Evolutionary conservation across 768 basidiomycete genomes (phyloP).

Genomic region (Leccinellum albellum): DNA sequence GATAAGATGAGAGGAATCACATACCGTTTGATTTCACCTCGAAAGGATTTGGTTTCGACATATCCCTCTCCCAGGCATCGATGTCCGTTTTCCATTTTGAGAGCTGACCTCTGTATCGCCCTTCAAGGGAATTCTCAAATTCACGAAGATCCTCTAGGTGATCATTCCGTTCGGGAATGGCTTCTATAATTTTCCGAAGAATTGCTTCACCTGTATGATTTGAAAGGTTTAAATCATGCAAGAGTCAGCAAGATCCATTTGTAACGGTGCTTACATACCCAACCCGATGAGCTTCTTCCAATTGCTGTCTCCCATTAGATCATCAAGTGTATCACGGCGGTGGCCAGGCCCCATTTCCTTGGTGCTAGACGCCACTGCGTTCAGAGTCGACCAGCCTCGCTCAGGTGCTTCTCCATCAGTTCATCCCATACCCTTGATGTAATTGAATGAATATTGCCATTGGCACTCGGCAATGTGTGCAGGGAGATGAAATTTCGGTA

Average conservation of each 20-base stretch:
- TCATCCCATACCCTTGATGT: background rate
- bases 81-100: background rate
- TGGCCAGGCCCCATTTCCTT: slow-evolving; percentile 35
- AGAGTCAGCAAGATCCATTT: background rate
- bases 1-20: background rate
- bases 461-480: slow-evolving; percentile 32
- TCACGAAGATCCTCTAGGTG: slow-evolving; percentile 4
- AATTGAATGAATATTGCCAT: slow-evolving; percentile 30
- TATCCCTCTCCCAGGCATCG: slow-evolving; percentile 8
- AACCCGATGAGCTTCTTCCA: slow-evolving; percentile 33
- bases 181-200: background rate
- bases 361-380: slow-evolving; percentile 7
- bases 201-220: background rate
- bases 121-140: background rate
- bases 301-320: slow-evolving; percentile 33
- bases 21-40: background rate
- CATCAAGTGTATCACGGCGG: slow-evolving; percentile 34
- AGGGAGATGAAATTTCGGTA: slow-evolving; percentile 39
- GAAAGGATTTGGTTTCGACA: slow-evolving; percentile 6
- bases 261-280: slow-evolving; percentile 15
- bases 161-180: slow-evolving; percentile 2
- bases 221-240: too few relatives aligned
- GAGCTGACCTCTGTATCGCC: background rate
- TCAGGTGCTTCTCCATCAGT: slow-evolving; percentile 35
- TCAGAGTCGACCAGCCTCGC: slow-evolving; percentile 33